Conservation (phyloP, 805 yeast species). For the Candida ulmi region DNA sequence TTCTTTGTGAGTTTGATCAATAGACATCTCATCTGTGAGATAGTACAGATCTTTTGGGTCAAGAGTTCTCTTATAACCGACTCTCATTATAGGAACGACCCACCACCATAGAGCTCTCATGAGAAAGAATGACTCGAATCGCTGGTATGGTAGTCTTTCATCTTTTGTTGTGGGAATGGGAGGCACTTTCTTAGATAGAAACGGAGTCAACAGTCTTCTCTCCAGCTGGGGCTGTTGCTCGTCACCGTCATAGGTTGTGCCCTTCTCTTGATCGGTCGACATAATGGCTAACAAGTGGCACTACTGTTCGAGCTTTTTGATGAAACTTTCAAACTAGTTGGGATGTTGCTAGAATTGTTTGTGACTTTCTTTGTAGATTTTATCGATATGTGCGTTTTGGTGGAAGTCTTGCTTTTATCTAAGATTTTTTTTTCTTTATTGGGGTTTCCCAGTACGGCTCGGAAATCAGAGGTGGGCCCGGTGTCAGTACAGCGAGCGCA, state of each 20-base stretch:
- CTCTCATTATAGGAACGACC: slow-evolving; percentile 55
- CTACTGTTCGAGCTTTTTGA: too few relatives aligned
- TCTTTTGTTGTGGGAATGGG: slow-evolving; percentile 42
- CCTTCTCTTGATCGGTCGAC: not conserved
- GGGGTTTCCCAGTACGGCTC: too few relatives aligned
- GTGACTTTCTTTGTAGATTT: too few relatives aligned
- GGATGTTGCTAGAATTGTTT: too few relatives aligned
- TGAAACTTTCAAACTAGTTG: not conserved
- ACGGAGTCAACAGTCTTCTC: slow-evolving; percentile 28
- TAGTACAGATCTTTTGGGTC: slow-evolving; percentile 55
- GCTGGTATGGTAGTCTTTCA: slow-evolving; percentile 44
- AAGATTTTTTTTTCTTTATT: too few relatives aligned
- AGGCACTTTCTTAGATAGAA: slow-evolving; percentile 38
- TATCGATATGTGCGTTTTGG: too few relatives aligned
- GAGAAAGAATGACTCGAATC: slow-evolving; percentile 31
- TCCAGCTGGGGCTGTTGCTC: slow-evolving; percentile 22
- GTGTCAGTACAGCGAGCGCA: too few relatives aligned
- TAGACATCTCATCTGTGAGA: slow-evolving; percentile 36
- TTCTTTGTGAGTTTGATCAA: slow-evolving; percentile 33
- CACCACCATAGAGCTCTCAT: slow-evolving; percentile 55
- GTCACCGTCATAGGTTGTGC: not conserved
- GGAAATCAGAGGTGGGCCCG: too few relatives aligned
- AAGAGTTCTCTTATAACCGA: slow-evolving; percentile 70
- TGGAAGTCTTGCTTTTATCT: too few relatives aligned
- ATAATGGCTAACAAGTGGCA: too few relatives aligned